Evolutionary conservation across 1,284 basidiomycete species (phyloP), one percentile per base, ranked within the genome.

Genomic region (Rhodotorula sp.): DNA sequence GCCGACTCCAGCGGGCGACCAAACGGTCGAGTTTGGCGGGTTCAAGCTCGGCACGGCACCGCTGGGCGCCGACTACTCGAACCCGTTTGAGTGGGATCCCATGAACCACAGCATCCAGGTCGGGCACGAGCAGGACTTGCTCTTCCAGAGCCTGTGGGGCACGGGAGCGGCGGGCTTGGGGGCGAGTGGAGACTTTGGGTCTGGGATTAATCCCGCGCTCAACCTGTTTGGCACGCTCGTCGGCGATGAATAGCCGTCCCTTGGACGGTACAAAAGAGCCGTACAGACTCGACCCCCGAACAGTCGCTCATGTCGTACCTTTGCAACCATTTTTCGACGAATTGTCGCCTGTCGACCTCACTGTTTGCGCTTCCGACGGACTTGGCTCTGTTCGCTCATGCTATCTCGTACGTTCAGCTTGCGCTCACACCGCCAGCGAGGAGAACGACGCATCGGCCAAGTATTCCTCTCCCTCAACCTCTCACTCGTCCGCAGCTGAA

Each of bases 111-210:
- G 56, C 47, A 54, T 69, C n/a, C 63, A 60, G 19, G 66, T 72
- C 22, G 70, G 68, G n/a, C 65, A 56, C 47, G 73, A 74, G 58
- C 73, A 74, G 59, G 73, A 74, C 52, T 19, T 72, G 53, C 58
- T 74, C 53, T 72, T 74, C 64, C 66, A 74, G 61, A 69, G 63
- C 53, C 29, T 74, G 55, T 70, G 70, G 70, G 67, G 64, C 15
- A 47, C 59, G 64, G 62, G 62, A 9, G 46, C 47, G 30, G 22
- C 59, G n/a, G 64, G 65, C 49, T 29, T 10, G 20, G 70, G 66
- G 10, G 36, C 49, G 44, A 30, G 20, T 36, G 63, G 65, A 46
- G 57, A 56, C 55, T 56, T 56, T 56, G 60, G 60, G 11, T 30
- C 27, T 13, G 62, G 61, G 2, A 30, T 55, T n/a, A 72, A 64